A percentile compares a stretch with the other conserved stretches of the same genome.
These are phyloP conservation scores for Rehmannia glutinosa DNA, from an alignment of 257 asterid genomes.

Conservation along the genomic window DNA sequence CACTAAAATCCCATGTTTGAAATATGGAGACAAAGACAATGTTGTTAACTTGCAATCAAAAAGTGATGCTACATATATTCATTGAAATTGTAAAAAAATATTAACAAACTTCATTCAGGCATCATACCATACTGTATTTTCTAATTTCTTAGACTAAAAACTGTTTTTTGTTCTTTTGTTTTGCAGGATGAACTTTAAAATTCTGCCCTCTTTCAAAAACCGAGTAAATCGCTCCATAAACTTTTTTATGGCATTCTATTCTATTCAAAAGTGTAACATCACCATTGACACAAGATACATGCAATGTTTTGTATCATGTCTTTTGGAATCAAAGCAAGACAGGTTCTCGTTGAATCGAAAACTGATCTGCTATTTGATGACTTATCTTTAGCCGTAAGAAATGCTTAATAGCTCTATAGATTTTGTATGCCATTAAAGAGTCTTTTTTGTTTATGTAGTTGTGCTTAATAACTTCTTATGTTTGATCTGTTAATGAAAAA, in stretches of 20 bases:
- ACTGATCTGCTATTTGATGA: not conserved
- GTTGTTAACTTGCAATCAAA: not conserved
- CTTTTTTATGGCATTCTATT: too few species aligned
- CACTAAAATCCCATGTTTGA: too few species aligned
- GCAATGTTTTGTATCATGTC: not conserved
- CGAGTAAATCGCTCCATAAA: not conserved
- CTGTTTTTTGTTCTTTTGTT: not conserved
- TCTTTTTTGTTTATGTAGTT: not conserved
- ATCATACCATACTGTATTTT: not conserved
- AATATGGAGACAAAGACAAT: not conserved
- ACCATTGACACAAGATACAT: not conserved
- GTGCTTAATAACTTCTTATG: not conserved
- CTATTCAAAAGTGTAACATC: not conserved
- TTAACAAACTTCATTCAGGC: not conserved
- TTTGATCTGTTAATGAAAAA: not conserved
- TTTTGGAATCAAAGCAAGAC: conserved; percentile 1
- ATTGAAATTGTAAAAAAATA: not conserved
- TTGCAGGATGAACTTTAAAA: conserved; percentile 60
- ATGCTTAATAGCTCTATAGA: not conserved
- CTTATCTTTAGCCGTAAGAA: not conserved
- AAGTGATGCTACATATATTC: not conserved
- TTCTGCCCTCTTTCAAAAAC: not conserved
- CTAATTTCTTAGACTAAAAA: not conserved
- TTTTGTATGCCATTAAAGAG: not conserved
- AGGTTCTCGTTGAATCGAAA: not conserved